A percentile compares a stretch with the other conserved stretches of the same genome.
Evolutionary conservation across 495 filamentous ascomycete genomes (phyloP).

Genomic region (Talaromyces trachyspermus): DNA sequence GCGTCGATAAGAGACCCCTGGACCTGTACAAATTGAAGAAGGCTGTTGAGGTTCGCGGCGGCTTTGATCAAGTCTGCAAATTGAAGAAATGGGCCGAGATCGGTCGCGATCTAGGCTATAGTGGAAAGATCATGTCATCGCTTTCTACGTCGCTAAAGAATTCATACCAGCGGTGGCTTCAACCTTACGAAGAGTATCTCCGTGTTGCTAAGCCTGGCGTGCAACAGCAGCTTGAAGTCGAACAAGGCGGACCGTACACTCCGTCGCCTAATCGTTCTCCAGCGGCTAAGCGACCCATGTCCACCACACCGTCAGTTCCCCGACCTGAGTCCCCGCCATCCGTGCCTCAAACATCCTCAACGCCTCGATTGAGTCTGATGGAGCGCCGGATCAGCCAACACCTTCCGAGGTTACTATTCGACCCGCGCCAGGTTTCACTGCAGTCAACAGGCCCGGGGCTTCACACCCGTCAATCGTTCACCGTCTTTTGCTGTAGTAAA

Average conservation of each 20-base stretch:
- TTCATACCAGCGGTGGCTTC: constrained; percentile 92
- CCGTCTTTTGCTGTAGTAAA: constrained; percentile 50
- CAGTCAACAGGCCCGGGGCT: constrained; percentile 65
- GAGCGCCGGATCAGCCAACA: constrained; percentile 31
- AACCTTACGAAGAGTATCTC: constrained; percentile 94
- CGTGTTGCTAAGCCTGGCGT: constrained; percentile 91
- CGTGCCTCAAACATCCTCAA: constrained; percentile 61
- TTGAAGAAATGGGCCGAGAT: constrained; percentile 99
- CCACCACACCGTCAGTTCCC: constrained; percentile 56
- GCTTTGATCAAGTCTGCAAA: constrained; percentile 94
- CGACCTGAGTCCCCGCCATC: constrained; percentile 65
- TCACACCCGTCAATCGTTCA: constrained; percentile 64
- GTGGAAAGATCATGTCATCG: constrained; percentile 99
- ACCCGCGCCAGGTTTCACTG: constrained; percentile 64
- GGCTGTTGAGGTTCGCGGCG: constrained; percentile 85
- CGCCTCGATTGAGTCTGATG: constrained; percentile 50
- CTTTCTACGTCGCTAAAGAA: constrained; percentile 97
- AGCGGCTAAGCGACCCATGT: constrained; percentile 55
- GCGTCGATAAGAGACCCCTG: constrained; percentile 94
- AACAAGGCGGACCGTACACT: constrained; percentile 88
- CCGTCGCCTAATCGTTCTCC: constrained; percentile 86
- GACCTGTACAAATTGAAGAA: constrained; percentile 96
- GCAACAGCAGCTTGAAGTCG: constrained; percentile 86
- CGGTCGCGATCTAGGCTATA: constrained; percentile 92
- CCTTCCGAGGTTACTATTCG: constrained; percentile 44